Base-by-base conservation (phyloP, 768 basidiomycete species). In the Kwoniella bestiolae region DNA sequence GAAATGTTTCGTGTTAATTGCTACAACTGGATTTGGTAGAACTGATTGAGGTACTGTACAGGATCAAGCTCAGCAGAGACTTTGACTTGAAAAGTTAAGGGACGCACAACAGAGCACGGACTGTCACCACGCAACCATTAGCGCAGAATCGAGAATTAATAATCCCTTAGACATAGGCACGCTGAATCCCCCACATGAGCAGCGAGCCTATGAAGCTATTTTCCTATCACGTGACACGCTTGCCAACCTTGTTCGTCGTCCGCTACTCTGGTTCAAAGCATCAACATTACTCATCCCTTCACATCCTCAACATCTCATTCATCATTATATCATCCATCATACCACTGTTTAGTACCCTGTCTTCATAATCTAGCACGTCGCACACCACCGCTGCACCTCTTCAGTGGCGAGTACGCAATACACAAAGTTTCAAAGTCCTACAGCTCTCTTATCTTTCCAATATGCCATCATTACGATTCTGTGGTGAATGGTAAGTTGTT, bases 381-480 rank as follows among this genome's bases (percentile, higher is more conserved):
- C n/a, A n/a, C n/a, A n/a, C n/a, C n/a, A n/a, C n/a, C n/a, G n/a
- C n/a, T 7, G 45, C 14, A 47, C 45, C 14, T 47, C n/a, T 21
- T 11, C 6, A 47, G 14, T 47, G 6, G 6, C 25, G 49, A 51
- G 21, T 25, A 25, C 11, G n/a, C 49, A 51, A 25, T 21, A 51
- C 29, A 7, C n/a, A 7, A 28, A 4, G 9, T 51, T 21, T 4
- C 49, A 51, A 8, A 7, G 11, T 9, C n/a, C 3, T 25, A 5
- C 50, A 31, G 1, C 4, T 32, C 4, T 52, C 5, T 4, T 11
- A 5, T 16, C 29, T 31, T 16, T 18, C 32, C 53, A 69, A 50
- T 34, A 74, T 75, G 68, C 73, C 76, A 16, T 65, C 90, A 2
- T 87, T 95, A 29, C 88, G 91, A 71, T 95, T 95, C 82, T 95